These are phyloP conservation scores for Nicotiana knightiana DNA, from an alignment of 257 asterid genomes.

Conservation along the genomic window DNA sequence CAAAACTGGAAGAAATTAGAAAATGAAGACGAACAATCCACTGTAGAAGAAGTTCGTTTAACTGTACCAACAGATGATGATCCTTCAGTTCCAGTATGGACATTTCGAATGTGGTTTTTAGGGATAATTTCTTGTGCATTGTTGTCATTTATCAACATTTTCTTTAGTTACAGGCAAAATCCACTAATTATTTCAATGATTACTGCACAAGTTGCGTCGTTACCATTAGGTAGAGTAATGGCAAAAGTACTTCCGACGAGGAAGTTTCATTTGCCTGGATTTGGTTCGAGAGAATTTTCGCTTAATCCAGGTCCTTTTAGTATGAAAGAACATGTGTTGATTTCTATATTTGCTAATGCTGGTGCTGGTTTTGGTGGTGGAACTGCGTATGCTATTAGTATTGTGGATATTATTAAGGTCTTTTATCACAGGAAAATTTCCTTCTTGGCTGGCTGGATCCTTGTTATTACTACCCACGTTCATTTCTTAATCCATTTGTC, in stretches of 20 bases:
- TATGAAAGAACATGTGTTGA: slow-evolving; percentile 61
- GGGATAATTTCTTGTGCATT: slow-evolving; percentile 40
- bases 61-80: slow-evolving; percentile 47
- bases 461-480: slow-evolving; percentile 64
- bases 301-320: slow-evolving; percentile 70
- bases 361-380: slow-evolving; percentile 48
- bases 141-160: slow-evolving; percentile 47
- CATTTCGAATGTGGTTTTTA: slow-evolving; percentile 63
- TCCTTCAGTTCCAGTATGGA: slow-evolving; percentile 53
- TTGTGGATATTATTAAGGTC: slow-evolving; percentile 54
- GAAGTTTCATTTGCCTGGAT: slow-evolving; percentile 39
- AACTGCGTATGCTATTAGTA: slow-evolving; percentile 49
- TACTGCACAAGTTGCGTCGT: slow-evolving; percentile 44
- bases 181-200: slow-evolving; percentile 40
- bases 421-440: slow-evolving; percentile 48
- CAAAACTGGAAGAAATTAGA: neutral
- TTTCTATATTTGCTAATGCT: slow-evolving; percentile 65
- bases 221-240: slow-evolving; percentile 55
- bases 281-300: slow-evolving; percentile 39
- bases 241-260: slow-evolving; percentile 42
- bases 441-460: slow-evolving; percentile 43
- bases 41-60: slow-evolving; percentile 52
- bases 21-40: slow-evolving; percentile 23
- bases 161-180: slow-evolving; percentile 47
- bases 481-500: neutral